Conservation (phyloP, 148 eudicot genomes). For the Arctostaphylos glauca region DNA sequence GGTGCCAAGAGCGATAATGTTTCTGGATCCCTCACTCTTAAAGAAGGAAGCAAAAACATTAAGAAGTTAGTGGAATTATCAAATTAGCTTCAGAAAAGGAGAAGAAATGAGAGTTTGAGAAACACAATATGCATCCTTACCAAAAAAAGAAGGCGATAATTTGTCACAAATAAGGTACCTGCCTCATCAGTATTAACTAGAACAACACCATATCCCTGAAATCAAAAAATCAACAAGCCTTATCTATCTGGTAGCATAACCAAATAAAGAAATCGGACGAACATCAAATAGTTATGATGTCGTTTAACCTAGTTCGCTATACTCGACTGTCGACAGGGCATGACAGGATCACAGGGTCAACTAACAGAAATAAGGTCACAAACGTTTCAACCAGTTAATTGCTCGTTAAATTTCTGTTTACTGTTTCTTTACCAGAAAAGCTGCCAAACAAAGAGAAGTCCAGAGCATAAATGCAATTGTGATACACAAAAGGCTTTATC, state of each 20-base stretch:
- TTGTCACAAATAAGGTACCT: constrained; percentile 84
- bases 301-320: neutral
- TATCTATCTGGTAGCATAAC: neutral
- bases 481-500: constrained; percentile 1
- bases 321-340: neutral
- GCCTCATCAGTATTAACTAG: constrained; percentile 90
- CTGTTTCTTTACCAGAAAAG: neutral
- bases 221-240: constrained; percentile 19
- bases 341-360: neutral
- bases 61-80: neutral
- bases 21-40: constrained; percentile 83
- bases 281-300: neutral
- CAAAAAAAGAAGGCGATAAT: constrained; percentile 87
- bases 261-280: neutral
- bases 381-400: neutral
- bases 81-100: neutral
- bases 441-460: neutral
- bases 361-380: neutral
- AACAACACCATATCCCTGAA: constrained; percentile 83
- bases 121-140: constrained; percentile 39
- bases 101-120: neutral
- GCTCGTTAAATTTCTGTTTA: too few relatives aligned
- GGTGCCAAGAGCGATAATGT: constrained; percentile 81
- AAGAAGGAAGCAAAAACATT: constrained; percentile 24
- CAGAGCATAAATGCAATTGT: neutral